These are phyloP conservation scores for Persicaria maculosa DNA, from an alignment of 148 eudicot species.

Conservation along the genomic window DNA sequence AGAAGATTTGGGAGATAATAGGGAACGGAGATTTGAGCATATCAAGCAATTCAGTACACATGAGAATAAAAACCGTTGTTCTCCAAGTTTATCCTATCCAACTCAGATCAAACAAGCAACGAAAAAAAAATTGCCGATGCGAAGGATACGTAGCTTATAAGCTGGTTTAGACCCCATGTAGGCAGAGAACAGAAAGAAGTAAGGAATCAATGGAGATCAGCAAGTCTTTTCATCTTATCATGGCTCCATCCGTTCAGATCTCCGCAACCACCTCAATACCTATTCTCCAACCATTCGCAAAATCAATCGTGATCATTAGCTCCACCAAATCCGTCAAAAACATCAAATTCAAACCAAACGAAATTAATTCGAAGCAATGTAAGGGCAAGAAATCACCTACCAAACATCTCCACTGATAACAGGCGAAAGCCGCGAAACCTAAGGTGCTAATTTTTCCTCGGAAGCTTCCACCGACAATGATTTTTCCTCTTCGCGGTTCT, in stretches of 20 bases:
- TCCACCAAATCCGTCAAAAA: constrained; percentile 2
- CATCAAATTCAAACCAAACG: not conserved
- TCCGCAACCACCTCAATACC: constrained; percentile 14
- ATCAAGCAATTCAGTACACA: not conserved
- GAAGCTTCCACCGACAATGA: not conserved
- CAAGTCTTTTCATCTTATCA: constrained; percentile 20
- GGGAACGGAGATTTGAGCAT: not conserved
- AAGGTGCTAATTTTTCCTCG: not conserved
- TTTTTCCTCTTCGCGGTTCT: not conserved
- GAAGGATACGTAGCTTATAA: constrained; percentile 99
- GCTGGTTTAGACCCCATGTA: constrained; percentile 77
- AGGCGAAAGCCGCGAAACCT: not conserved
- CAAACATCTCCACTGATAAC: not conserved
- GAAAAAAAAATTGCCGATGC: not conserved
- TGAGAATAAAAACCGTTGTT: not conserved
- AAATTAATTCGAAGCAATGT: not conserved
- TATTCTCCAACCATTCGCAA: not conserved
- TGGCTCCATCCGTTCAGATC: constrained; percentile 23
- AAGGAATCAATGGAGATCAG: not conserved
- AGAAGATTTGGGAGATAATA: not conserved
- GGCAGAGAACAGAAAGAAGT: not conserved
- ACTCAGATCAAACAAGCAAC: constrained; percentile 3
- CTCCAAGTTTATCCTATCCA: not conserved
- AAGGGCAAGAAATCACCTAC: not conserved
- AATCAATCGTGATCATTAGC: constrained; percentile 5